A percentile compares a stretch with the other conserved stretches of the same genome.
phyloP scores from a whole-genome alignment of 768 basidiomycete species.

The Artomyces pyxidatus region DNA sequence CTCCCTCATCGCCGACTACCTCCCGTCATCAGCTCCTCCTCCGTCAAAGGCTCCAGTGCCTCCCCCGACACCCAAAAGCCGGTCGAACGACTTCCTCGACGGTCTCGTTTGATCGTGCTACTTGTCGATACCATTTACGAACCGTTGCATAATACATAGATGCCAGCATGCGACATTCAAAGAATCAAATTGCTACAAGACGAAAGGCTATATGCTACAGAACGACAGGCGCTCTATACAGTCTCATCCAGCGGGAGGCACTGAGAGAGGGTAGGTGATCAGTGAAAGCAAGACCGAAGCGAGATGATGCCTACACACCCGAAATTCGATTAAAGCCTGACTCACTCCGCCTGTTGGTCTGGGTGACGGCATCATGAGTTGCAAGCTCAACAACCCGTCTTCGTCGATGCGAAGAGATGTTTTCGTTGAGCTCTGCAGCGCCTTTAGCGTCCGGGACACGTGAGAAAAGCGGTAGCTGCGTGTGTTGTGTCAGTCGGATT shows the following conservation, averaged over 20 bases:
- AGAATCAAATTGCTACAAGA: neutral
- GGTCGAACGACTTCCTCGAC: slow-evolving; percentile 12
- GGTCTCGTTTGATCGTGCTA: slow-evolving; percentile 8
- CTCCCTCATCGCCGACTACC: slow-evolving; percentile 67
- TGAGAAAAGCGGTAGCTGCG: slow-evolving; percentile 78
- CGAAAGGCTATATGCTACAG: neutral
- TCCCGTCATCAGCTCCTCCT: slow-evolving; percentile 28
- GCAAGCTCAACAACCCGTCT: slow-evolving; percentile 76
- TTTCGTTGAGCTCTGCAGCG: slow-evolving; percentile 77
- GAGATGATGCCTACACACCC: slow-evolving; percentile 41
- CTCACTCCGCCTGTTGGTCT: slow-evolving; percentile 31
- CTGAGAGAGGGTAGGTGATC: slow-evolving; percentile 6
- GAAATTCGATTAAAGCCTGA: slow-evolving; percentile 80
- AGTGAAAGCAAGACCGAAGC: neutral
- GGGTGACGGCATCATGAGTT: slow-evolving; percentile 73
- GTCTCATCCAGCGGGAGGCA: slow-evolving; percentile 21
- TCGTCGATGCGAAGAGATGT: slow-evolving; percentile 83
- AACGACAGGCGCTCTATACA: neutral
- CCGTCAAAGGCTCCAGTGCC: slow-evolving; percentile 11
- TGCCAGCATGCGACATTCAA: neutral
- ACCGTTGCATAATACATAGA: slow-evolving; percentile 11
- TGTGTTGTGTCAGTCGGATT: neutral
- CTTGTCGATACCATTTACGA: neutral
- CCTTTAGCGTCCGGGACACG: slow-evolving; percentile 61
- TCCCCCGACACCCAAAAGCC: slow-evolving; percentile 12